phyloP scores from a whole-genome alignment of 345 rosid species.

The Noccaea caerulescens region DNA sequence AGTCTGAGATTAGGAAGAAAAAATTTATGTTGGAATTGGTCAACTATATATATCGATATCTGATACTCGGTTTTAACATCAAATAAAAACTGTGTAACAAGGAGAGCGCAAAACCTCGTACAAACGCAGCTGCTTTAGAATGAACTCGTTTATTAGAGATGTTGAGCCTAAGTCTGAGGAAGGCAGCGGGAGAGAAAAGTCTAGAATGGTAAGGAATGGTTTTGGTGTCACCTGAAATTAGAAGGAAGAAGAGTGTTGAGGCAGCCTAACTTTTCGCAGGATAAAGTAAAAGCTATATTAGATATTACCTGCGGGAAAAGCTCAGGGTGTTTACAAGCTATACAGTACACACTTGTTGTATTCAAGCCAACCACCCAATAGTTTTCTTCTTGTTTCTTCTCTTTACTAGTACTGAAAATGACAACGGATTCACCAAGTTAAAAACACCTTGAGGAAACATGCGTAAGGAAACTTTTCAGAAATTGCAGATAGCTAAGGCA shows the following conservation, averaged over 20 bases:
- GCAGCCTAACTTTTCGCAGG: not conserved
- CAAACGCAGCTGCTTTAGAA: slow-evolving; percentile 64
- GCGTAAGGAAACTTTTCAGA: slow-evolving; percentile 2
- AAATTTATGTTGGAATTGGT: not conserved
- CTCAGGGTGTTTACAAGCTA: slow-evolving; percentile 73
- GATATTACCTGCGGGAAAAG: slow-evolving; percentile 72
- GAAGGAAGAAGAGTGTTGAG: slow-evolving; percentile 27
- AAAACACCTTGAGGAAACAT: slow-evolving; percentile 8
- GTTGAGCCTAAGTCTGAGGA: slow-evolving; percentile 94
- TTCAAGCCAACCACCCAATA: slow-evolving; percentile 92
- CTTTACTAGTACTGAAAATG: slow-evolving; percentile 62
- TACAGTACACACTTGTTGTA: slow-evolving; percentile 66
- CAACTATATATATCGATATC: not conserved
- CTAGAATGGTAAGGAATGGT: slow-evolving; percentile 73
- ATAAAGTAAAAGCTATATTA: not conserved
- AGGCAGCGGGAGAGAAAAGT: slow-evolving; percentile 77
- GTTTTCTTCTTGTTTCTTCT: slow-evolving; percentile 70
- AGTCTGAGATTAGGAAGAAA: slow-evolving; percentile 56
- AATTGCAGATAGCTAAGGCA: slow-evolving; percentile 32
- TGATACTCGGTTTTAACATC: not conserved
- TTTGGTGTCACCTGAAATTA: slow-evolving; percentile 81
- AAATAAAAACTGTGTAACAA: not conserved
- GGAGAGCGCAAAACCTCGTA: slow-evolving; percentile 59
- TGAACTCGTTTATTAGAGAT: slow-evolving; percentile 88
- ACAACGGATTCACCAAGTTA: slow-evolving; percentile 18